Percentiles rank a stretch among this genome's conserved stretches.
Evolutionary conservation across 1,284 basidiomycete species (phyloP).

Genomic region (Cutaneotrichosporon sp.): DNA sequence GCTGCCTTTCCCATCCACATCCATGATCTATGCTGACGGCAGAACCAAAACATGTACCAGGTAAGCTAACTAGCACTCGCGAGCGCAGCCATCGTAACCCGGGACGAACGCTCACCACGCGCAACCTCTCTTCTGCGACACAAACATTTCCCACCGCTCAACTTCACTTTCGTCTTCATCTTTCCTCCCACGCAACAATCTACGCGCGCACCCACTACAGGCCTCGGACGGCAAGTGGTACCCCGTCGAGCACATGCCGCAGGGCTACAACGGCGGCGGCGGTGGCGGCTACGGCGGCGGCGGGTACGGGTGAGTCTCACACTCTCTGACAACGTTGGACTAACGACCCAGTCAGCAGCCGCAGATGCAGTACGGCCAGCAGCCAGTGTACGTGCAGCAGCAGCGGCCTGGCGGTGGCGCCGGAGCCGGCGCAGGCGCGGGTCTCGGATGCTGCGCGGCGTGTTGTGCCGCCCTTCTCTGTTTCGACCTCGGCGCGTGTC

Average conservation of each 20-base stretch:
- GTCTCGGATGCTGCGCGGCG: constrained; percentile 13
- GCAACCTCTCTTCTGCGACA: too few relatives aligned
- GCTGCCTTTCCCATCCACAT: too few relatives aligned
- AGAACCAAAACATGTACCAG: constrained; percentile 18
- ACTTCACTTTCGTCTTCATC: too few relatives aligned
- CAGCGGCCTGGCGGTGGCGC: constrained; percentile 8
- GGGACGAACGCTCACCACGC: too few relatives aligned
- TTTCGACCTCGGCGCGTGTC: constrained; percentile 16
- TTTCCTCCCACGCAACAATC: too few relatives aligned
- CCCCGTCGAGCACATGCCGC: constrained; percentile 15
- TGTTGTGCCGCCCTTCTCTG: constrained; percentile 11
- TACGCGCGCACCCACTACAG: too few relatives aligned
- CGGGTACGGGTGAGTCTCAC: not conserved
- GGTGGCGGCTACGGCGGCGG: not conserved
- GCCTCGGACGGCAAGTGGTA: constrained; percentile 23
- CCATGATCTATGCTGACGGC: not conserved
- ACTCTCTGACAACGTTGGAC: not conserved
- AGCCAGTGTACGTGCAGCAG: constrained; percentile 21
- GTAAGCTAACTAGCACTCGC: too few relatives aligned
- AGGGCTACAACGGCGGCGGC: constrained; percentile 5
- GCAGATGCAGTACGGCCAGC: constrained; percentile 16
- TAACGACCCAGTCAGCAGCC: constrained; percentile 8
- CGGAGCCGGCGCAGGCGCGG: constrained; percentile 7
- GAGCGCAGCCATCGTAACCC: too few relatives aligned
- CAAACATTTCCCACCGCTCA: too few relatives aligned